Evolutionary conservation across 1,284 basidiomycete genomes (phyloP), one percentile per base, ranked within the genome.

Genomic region (Sphaerobolus stellatus): DNA sequence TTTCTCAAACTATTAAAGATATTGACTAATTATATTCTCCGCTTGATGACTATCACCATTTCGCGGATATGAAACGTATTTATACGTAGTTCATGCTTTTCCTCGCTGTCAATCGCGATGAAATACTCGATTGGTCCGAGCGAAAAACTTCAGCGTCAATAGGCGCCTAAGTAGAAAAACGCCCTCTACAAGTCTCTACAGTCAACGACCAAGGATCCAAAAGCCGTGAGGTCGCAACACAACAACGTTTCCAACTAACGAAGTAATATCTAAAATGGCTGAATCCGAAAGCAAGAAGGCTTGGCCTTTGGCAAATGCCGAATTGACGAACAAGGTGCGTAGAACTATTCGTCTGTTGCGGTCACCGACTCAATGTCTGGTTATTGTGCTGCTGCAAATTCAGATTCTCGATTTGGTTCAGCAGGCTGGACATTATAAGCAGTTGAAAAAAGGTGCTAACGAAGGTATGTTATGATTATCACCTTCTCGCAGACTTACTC

Each of bases 371-470:
- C 44, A 34, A 52, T 57, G 30, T 29, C 40, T 54, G 11, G 5
- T 44, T 36, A 20, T 13, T 48, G n/a, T n/a, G n/a, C n/a, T n/a
- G n/a, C n/a, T n/a, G n/a, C n/a, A n/a, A n/a, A n/a, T n/a, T 11
- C 66, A 94, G 92, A 93, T 95, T 66, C 79, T 96, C 56, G 93
- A 95, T 64, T 78, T 95, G 56, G 86, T 93, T 33, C 90, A 94
- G 74, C 90, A 94, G 74, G 92, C 92, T 46, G 80, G 84, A 33
- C 89, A 94, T 71, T 96, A 95, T 79, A 95, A 96, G 76, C 94
- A 98, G 75, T 78, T 99, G 52, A 99, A 98, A 80, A 99, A 99
- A 80, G 96, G 96, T 61, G 94, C 94, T 40, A 97, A 97, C 71
- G 94, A 97, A 81, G 89, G 90, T 90, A 48, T 33, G 78, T 59